A percentile compares a stretch with the other conserved stretches of the same genome.
Evolutionary conservation across 129 eudicot species (phyloP).

Genomic region (Lactuca sativa): DNA sequence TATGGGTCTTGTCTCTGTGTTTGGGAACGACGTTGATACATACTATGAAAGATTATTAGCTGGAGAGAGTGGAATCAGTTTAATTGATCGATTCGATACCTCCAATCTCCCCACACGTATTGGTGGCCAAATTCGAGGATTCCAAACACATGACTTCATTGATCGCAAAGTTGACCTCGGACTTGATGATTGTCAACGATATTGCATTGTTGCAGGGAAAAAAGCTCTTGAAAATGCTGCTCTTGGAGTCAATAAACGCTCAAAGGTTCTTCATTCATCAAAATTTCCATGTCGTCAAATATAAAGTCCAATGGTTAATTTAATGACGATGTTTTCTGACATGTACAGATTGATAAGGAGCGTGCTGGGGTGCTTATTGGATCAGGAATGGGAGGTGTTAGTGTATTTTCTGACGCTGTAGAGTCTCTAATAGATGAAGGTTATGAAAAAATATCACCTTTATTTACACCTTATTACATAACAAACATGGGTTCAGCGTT

Average conservation of each 20-base stretch:
- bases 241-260: constrained; percentile 49
- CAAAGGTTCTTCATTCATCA: background rate
- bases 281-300: no score
- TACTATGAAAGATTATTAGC: constrained; percentile 70
- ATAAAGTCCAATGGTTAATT: background rate
- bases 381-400: constrained; percentile 68
- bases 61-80: constrained; percentile 65
- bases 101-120: constrained; percentile 69
- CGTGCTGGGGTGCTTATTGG: constrained; percentile 86
- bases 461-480: constrained; percentile 40
- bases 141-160: constrained; percentile 58
- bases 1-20: constrained; percentile 84
- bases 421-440: constrained; percentile 67
- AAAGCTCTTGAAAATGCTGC: constrained; percentile 72
- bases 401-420: constrained; percentile 56
- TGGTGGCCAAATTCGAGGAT: constrained; percentile 79
- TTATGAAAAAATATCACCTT: constrained; percentile 49
- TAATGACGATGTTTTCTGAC: background rate
- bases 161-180: constrained; percentile 54
- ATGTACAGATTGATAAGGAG: constrained; percentile 60
- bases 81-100: constrained; percentile 72
- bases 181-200: constrained; percentile 69
- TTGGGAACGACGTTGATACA: constrained; percentile 69
- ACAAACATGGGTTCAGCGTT: constrained; percentile 75
- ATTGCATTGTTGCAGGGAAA: constrained; percentile 82